A percentile compares a stretch with the other conserved stretches of the same genome.
Conservation (phyloP, 2,329 filamentous ascomycete species). For the Diatrype stigma region DNA sequence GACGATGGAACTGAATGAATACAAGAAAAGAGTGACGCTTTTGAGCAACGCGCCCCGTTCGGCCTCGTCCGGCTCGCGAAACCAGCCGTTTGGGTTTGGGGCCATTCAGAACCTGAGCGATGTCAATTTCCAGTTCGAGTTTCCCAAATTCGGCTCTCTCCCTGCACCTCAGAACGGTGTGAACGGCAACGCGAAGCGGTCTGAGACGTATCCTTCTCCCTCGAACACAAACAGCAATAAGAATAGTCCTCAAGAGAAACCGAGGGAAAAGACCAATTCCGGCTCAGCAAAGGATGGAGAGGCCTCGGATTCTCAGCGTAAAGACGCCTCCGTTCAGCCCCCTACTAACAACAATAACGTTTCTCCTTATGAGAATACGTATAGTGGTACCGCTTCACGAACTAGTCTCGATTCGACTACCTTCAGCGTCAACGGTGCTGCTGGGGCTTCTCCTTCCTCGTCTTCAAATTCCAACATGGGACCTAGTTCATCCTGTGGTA, state of each 20-base stretch:
- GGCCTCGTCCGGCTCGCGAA: conserved; percentile 34
- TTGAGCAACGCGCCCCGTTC: conserved; percentile 33
- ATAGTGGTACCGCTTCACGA: conserved; percentile 42
- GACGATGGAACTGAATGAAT: conserved; percentile 80
- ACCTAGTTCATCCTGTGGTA: conserved; percentile 65
- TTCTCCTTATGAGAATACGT: conserved; percentile 38
- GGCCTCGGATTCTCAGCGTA: conserved; percentile 33
- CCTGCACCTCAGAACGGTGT: conserved; percentile 37
- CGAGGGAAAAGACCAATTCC: conserved; percentile 28
- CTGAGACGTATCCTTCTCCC: conserved; percentile 21
- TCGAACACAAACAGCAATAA: conserved; percentile 25
- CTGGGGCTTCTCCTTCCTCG: conserved; percentile 61
- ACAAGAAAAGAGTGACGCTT: conserved; percentile 78
- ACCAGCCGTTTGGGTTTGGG: conserved; percentile 38
- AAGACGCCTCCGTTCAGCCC: conserved; percentile 51
- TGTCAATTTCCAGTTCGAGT: conserved; percentile 91
- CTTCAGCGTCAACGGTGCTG: conserved; percentile 45
- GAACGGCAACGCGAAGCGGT: conserved; percentile 9
- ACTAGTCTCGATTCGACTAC: conserved; percentile 47
- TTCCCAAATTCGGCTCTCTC: conserved; percentile 85
- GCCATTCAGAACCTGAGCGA: conserved; percentile 60
- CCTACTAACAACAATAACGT: conserved; percentile 51
- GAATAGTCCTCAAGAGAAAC: conserved; percentile 30
- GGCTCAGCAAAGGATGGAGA: conserved; percentile 31
- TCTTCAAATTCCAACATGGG: conserved; percentile 58